Conservation (phyloP, 441 rosid genomes). For the Aquilaria agallochum region DNA sequence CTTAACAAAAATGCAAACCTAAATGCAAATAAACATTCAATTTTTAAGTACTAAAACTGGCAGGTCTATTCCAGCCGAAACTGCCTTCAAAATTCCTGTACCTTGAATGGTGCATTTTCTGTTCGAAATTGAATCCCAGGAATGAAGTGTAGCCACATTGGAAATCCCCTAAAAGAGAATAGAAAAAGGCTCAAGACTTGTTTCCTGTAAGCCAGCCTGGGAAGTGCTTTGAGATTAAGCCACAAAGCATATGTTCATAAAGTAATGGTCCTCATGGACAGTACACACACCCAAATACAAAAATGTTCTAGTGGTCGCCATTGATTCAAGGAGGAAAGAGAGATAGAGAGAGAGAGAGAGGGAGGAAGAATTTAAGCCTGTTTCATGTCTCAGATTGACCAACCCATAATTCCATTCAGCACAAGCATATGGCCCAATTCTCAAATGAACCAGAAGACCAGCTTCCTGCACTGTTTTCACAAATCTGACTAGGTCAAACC, state of each 20-base stretch:
- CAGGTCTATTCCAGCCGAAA: too few relatives aligned
- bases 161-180: constrained; percentile 46
- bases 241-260: not conserved
- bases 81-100: constrained; percentile 5
- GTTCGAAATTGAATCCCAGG: constrained; percentile 74
- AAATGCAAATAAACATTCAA: too few relatives aligned
- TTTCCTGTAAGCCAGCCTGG: constrained; percentile 3
- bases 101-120: constrained; percentile 45
- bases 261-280: not conserved
- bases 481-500: constrained; percentile 63
- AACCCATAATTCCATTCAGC: constrained; percentile 83
- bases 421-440: constrained; percentile 75
- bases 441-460: constrained; percentile 60
- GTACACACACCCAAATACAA: not conserved
- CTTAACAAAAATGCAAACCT: not conserved
- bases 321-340: not conserved
- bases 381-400: not conserved
- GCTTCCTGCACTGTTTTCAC: constrained; percentile 58
- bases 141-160: constrained; percentile 73
- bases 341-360: not conserved
- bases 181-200: not conserved
- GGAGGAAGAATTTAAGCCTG: not conserved
- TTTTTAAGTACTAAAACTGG: too few relatives aligned
- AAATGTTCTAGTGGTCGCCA: not conserved
- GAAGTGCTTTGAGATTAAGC: not conserved